Conservation (phyloP, 768 basidiomycete genomes). For the Podaxis rugospora region DNA sequence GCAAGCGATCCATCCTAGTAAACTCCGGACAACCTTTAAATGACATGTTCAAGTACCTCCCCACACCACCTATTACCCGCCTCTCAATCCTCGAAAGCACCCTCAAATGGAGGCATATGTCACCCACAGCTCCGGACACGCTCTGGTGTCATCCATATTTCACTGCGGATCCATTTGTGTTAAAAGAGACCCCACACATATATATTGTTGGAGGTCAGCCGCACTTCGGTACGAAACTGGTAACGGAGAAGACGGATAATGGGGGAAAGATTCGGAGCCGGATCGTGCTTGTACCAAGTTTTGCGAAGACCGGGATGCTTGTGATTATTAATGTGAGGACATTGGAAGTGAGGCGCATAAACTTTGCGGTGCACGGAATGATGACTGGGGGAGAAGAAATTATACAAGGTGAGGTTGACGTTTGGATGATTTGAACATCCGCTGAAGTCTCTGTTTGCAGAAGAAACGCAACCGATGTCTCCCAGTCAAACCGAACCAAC, state of each 20-base stretch:
- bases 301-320: slow-evolving; percentile 71
- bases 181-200: slow-evolving; percentile 80
- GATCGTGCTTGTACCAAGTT: slow-evolving; percentile 77
- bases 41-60: slow-evolving; percentile 93
- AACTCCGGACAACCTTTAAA: slow-evolving; percentile 92
- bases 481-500: slow-evolving; percentile 22
- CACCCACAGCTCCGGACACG: slow-evolving; percentile 98
- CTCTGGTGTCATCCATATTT: slow-evolving; percentile 98
- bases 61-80: slow-evolving; percentile 64
- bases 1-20: slow-evolving; percentile 62
- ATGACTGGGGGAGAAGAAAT: slow-evolving; percentile 23
- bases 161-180: slow-evolving; percentile 82
- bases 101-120: slow-evolving; percentile 90
- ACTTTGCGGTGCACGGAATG: slow-evolving; percentile 51
- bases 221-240: slow-evolving; percentile 69
- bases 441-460: slow-evolving; percentile 10
- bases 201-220: slow-evolving; percentile 94
- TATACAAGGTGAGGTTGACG: slow-evolving; percentile 15
- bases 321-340: slow-evolving; percentile 79
- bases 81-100: slow-evolving; percentile 74
- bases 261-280: slow-evolving; percentile 46
- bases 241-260: slow-evolving; percentile 32
- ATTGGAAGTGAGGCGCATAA: slow-evolving; percentile 61
- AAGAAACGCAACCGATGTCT: slow-evolving; percentile 12
- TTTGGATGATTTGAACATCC: background rate